phyloP scores from a whole-genome alignment of 495 filamentous ascomycete species.

The Penicillium maclennaniae region DNA sequence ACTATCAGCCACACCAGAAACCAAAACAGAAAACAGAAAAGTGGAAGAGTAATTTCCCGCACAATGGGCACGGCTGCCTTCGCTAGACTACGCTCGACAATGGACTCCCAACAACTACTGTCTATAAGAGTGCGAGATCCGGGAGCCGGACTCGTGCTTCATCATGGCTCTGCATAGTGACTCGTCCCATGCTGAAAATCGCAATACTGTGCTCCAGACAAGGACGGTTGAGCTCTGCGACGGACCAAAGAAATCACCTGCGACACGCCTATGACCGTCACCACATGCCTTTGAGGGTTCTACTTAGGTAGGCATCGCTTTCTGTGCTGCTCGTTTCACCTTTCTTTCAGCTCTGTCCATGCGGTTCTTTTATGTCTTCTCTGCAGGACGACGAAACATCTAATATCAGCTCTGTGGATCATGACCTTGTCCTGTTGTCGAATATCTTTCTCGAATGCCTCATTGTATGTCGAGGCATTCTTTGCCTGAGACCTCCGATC shows the following conservation, averaged over 20 bases:
- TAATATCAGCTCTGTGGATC: conserved; percentile 8
- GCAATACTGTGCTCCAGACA: neutral
- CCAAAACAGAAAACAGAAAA: neutral
- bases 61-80: conserved; percentile 1
- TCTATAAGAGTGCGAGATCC: neutral
- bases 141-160: neutral
- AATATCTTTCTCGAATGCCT: conserved; percentile 2
- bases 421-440: conserved; percentile 12
- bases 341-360: neutral
- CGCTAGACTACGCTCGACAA: neutral
- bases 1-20: conserved; percentile 19
- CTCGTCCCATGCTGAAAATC: neutral
- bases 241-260: conserved; percentile 17
- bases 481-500: neutral
- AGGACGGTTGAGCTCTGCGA: neutral
- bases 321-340: neutral
- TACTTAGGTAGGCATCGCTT: neutral
- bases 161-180: neutral
- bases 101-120: neutral
- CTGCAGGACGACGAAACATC: neutral
- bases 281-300: neutral
- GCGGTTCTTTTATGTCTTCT: neutral
- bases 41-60: no score
- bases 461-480: neutral
- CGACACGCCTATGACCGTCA: conserved; percentile 27